Base-by-base conservation (phyloP, 108 stramenopile genomes). In the Pseudonitzschia multiseries region DNA sequence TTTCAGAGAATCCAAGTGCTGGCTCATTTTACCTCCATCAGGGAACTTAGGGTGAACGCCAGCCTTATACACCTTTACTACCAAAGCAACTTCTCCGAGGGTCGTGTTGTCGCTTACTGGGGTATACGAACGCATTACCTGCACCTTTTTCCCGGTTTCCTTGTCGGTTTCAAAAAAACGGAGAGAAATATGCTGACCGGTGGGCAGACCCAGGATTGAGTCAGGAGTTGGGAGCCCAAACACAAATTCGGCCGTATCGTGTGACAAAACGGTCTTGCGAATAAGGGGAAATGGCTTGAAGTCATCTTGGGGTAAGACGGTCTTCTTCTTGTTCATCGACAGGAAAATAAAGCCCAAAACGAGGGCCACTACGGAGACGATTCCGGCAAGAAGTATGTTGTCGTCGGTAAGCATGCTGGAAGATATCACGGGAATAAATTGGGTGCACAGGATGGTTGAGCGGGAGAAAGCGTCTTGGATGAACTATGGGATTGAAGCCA, bases 1-100 rank as follows among this genome's bases (percentile, higher is more conserved):
- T 33, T 84, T 74, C 20, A 99, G 76, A 9, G 90, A 76, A 79
- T 97, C 96, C 71, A 99, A 80, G 73, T 98, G 84, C 81, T 98
- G 98, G 57, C 90, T 92, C 97, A 99, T 93, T 73, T 96, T 94
- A 24, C 99, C 99, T 21, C 98, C 99, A 18, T 96, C 87, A 0
- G 99, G 99, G 69, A 98, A 98, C 57, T 92, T 90, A 21, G 94
- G 93, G 74, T 94, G 89, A 21, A 94, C 89, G 48, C 91, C 91
- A 6, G 92, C 83, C 53, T 80, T 82, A 88, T 98, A 98, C 5
- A 97, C 89, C 84, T 98, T 98, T 68, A 98, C 87, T 28, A 97
- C 91, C 44, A 98, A 81, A n/a, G 90, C 87, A 18, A 97, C 87
- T 50, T 79, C 81, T 32, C 96, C 98, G 8, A 84, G 72, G 13